A percentile compares a stretch with the other conserved stretches of the same genome.
These are phyloP conservation scores for Flammula alnicola DNA, from an alignment of 1,284 basidiomycete species.

Conservation along the genomic window DNA sequence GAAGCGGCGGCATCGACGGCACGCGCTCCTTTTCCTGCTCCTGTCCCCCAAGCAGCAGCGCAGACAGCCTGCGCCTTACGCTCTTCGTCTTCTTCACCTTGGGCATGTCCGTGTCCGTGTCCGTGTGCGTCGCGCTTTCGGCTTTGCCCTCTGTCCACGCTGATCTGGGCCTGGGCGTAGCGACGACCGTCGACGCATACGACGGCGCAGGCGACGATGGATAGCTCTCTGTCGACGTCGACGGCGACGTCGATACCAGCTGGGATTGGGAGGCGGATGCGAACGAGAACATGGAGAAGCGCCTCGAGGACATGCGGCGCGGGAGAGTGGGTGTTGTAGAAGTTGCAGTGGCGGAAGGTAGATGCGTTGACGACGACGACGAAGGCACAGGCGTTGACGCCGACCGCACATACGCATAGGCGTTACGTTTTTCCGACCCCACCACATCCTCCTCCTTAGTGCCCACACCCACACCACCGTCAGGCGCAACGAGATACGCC, in stretches of 20 bases:
- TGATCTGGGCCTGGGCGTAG: not conserved
- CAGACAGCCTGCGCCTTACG: slow-evolving; percentile 6
- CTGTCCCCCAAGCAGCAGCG: not conserved
- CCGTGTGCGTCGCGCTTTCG: too few species aligned
- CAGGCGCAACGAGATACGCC: slow-evolving; percentile 32
- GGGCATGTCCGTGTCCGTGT: not conserved
- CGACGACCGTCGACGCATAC: not conserved
- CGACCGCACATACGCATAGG: too few species aligned
- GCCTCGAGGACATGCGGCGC: too few species aligned
- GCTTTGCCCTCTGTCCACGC: too few species aligned
- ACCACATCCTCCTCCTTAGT: too few species aligned
- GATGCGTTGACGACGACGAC: too few species aligned
- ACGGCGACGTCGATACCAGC: slow-evolving; percentile 9
- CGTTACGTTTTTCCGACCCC: too few species aligned
- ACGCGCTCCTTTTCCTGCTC: not conserved
- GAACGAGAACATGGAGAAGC: not conserved
- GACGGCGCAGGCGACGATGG: not conserved
- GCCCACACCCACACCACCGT: too few species aligned
- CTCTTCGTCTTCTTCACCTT: slow-evolving; percentile 5
- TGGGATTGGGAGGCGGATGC: not conserved
- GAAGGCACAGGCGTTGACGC: too few species aligned
- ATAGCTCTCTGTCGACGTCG: not conserved
- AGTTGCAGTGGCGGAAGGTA: too few species aligned
- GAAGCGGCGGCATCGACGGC: too few species aligned
- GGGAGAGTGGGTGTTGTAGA: too few species aligned